Evolutionary conservation across 768 basidiomycete species (phyloP).

Genomic region (Pholiota conissans): DNA sequence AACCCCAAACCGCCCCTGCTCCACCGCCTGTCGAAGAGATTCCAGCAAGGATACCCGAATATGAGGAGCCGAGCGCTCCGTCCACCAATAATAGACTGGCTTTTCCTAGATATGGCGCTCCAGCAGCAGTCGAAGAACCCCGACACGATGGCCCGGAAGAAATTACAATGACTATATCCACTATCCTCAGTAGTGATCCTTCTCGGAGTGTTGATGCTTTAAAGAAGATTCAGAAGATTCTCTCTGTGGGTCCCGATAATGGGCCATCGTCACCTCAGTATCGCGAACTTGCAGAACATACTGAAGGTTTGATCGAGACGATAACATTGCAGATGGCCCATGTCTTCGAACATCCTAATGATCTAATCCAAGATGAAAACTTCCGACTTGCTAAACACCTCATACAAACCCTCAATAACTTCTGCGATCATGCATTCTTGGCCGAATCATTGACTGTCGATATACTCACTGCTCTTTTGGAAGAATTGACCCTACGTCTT

Average conservation of each 20-base stretch:
- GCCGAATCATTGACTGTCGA: slow-evolving; percentile 86
- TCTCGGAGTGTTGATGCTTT: slow-evolving; percentile 87
- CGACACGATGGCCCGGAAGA: slow-evolving; percentile 46
- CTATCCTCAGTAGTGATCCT: slow-evolving; percentile 86
- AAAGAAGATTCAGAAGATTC: slow-evolving; percentile 88
- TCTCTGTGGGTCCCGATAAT: slow-evolving; percentile 73
- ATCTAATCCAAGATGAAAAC: slow-evolving; percentile 72
- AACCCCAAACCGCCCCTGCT: slow-evolving; percentile 13
- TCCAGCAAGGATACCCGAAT: neutral
- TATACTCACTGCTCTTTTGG: slow-evolving; percentile 82
- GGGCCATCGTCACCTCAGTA: slow-evolving; percentile 71
- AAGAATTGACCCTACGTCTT: slow-evolving; percentile 87
- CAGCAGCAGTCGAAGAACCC: slow-evolving; percentile 25
- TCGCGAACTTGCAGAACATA: slow-evolving; percentile 75
- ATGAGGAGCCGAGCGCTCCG: slow-evolving; percentile 1
- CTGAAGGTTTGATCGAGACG: slow-evolving; percentile 85
- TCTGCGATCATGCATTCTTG: slow-evolving; percentile 87
- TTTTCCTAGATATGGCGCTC: slow-evolving; percentile 4
- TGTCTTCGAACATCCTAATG: slow-evolving; percentile 81
- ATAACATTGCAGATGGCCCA: slow-evolving; percentile 91
- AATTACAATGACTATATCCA: slow-evolving; percentile 82
- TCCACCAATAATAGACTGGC: slow-evolving; percentile 5
- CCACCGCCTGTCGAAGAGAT: slow-evolving; percentile 26
- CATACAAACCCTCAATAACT: slow-evolving; percentile 93
- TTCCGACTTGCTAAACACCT: slow-evolving; percentile 96